phyloP scores from a whole-genome alignment of 192 early-diverging fungal species.

The Backusella liffmaniae region DNA sequence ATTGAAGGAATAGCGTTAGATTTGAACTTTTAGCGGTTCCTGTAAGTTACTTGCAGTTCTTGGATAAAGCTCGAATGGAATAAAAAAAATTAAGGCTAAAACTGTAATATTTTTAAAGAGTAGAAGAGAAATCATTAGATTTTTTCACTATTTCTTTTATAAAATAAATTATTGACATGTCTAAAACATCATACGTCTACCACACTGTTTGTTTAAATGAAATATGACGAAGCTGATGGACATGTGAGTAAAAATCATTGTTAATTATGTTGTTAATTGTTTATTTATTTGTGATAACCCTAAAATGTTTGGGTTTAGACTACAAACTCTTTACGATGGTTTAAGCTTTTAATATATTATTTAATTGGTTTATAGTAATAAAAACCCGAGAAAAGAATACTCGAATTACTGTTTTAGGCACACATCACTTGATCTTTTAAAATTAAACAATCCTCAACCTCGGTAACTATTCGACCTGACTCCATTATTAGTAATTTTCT shows the following conservation, averaged over 20 bases:
- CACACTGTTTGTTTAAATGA: background rate
- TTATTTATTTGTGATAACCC: background rate
- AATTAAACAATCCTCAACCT: background rate
- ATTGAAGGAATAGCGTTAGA: too few species aligned
- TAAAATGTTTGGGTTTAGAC: conserved; percentile 2
- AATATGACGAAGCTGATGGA: background rate
- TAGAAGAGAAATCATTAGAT: background rate
- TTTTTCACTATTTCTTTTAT: background rate
- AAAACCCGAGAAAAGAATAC: background rate
- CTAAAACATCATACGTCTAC: background rate
- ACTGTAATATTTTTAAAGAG: too few species aligned
- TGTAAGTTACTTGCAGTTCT: too few species aligned
- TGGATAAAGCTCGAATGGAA: background rate
- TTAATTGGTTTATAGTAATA: background rate
- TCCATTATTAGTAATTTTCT: too few species aligned
- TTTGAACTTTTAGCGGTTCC: too few species aligned
- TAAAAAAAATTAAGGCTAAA: background rate
- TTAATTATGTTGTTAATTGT: background rate
- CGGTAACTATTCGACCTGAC: background rate
- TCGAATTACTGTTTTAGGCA: too few species aligned
- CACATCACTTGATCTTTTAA: background rate
- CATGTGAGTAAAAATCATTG: background rate
- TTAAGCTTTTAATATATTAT: background rate
- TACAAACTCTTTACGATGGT: background rate
- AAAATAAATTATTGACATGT: background rate